Conservation (phyloP, 768 basidiomycete genomes). For the Leccinum disarticulatum region DNA sequence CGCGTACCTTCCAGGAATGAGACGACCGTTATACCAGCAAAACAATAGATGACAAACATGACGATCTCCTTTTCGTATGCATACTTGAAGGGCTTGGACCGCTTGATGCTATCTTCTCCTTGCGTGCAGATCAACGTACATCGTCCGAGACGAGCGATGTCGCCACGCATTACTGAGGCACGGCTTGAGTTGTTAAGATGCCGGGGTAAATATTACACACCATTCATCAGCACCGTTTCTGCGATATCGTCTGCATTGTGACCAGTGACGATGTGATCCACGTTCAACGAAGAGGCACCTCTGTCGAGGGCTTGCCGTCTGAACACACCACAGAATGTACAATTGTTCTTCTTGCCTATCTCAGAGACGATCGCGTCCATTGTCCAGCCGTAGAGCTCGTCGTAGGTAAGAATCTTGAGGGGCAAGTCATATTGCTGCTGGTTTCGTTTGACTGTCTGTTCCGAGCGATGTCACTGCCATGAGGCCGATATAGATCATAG, state of each 20-base stretch:
- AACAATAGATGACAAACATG: conserved; percentile 56
- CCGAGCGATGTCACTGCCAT: conserved; percentile 1
- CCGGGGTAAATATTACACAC: conserved; percentile 45
- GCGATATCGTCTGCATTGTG: conserved; percentile 99
- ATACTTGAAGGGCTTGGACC: conserved; percentile 99
- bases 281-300: conserved; percentile 82
- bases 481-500: neutral
- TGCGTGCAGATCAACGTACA: conserved; percentile 95
- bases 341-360: conserved; percentile 96
- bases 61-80: conserved; percentile 99
- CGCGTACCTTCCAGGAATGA: conserved; percentile 72
- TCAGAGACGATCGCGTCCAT: conserved; percentile 97
- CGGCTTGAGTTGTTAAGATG: neutral
- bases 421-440: conserved; percentile 94
- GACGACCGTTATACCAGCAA: conserved; percentile 6
- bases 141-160: conserved; percentile 89
- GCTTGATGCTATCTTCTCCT: conserved; percentile 93
- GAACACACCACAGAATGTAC: conserved; percentile 99
- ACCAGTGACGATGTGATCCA: conserved; percentile 98
- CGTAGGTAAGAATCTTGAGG: conserved; percentile 93
- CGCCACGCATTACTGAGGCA: conserved; percentile 88
- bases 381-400: conserved; percentile 98
- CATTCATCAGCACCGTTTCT: conserved; percentile 98
- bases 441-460: conserved; percentile 95
- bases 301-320: conserved; percentile 94